These are phyloP conservation scores for Leishmania arabica DNA, from an alignment of 208 protist genomes.

Conservation along the genomic window DNA sequence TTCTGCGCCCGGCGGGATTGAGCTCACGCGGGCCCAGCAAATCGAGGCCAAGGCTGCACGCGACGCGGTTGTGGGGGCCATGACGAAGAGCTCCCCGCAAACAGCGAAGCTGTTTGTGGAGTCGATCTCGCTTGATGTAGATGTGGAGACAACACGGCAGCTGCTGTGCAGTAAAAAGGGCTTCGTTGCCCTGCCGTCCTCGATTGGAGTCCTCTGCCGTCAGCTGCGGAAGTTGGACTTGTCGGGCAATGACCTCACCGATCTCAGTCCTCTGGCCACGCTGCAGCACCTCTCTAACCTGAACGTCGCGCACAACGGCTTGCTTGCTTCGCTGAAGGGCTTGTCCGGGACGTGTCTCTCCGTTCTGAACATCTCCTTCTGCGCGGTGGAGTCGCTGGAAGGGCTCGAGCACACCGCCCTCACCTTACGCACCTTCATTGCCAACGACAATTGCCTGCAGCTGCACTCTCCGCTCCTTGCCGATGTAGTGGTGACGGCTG, in stretches of 20 bases:
- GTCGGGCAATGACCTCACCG: conserved; percentile 57
- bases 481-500: background rate
- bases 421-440: conserved; percentile 76
- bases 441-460: conserved; percentile 79
- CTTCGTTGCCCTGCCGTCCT: conserved; percentile 45
- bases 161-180: conserved; percentile 51
- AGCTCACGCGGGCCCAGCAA: conserved; percentile 21
- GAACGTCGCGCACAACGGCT: conserved; percentile 55
- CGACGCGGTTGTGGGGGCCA: conserved; percentile 8
- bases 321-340: conserved; percentile 45
- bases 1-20: background rate
- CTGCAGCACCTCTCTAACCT: conserved; percentile 68
- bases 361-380: conserved; percentile 69
- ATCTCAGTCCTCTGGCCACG: conserved; percentile 45
- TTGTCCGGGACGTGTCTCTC: conserved; percentile 51
- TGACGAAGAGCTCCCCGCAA: conserved; percentile 8
- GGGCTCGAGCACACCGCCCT: conserved; percentile 60
- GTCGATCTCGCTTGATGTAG: conserved; percentile 76
- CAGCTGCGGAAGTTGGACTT: conserved; percentile 73
- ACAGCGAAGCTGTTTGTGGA: conserved; percentile 49
- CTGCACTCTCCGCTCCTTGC: conserved; percentile 45
- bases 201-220: conserved; percentile 55
- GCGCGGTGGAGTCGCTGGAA: conserved; percentile 55
- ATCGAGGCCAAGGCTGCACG: conserved; percentile 30
- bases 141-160: conserved; percentile 63